These are phyloP conservation scores for Iris pallida DNA, from an alignment of 116 monocot genomes.

Conservation along the genomic window DNA sequence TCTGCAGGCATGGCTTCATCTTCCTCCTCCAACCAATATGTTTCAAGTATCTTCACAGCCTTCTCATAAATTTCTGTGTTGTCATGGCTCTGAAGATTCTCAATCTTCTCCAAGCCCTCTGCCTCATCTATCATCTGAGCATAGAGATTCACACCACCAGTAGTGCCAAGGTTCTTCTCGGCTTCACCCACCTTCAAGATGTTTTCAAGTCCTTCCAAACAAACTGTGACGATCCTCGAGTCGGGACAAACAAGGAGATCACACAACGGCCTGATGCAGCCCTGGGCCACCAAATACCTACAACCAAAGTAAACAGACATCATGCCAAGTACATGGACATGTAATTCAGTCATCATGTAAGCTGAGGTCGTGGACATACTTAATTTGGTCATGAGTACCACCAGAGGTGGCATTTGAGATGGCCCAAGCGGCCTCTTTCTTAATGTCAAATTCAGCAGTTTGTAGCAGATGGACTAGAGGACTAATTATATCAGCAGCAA, in stretches of 20 bases:
- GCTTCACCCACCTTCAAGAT: constrained; percentile 84
- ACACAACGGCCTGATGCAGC: constrained; percentile 62
- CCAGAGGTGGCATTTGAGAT: constrained; percentile 97
- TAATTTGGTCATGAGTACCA: constrained; percentile 81
- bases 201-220: constrained; percentile 89
- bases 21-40: constrained; percentile 85
- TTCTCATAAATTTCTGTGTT: constrained; percentile 93
- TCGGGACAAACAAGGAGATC: constrained; percentile 89
- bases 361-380: constrained; percentile 24
- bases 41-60: constrained; percentile 81
- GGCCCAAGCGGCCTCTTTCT: constrained; percentile 95
- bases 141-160: constrained; percentile 54
- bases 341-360: too few relatives aligned
- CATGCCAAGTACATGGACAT: neutral
- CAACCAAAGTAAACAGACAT: neutral
- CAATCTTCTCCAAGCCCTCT: constrained; percentile 86
- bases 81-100: constrained; percentile 90
- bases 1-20: constrained; percentile 32
- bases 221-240: constrained; percentile 74
- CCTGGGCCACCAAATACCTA: constrained; percentile 15
- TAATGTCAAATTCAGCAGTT: constrained; percentile 84
- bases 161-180: constrained; percentile 53
- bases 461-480: constrained; percentile 74
- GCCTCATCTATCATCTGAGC: constrained; percentile 78
- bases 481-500: constrained; percentile 66